Evolutionary conservation across 192 early-diverging fungal genomes (phyloP).

Genomic region (Rhizophagus prolifer): DNA sequence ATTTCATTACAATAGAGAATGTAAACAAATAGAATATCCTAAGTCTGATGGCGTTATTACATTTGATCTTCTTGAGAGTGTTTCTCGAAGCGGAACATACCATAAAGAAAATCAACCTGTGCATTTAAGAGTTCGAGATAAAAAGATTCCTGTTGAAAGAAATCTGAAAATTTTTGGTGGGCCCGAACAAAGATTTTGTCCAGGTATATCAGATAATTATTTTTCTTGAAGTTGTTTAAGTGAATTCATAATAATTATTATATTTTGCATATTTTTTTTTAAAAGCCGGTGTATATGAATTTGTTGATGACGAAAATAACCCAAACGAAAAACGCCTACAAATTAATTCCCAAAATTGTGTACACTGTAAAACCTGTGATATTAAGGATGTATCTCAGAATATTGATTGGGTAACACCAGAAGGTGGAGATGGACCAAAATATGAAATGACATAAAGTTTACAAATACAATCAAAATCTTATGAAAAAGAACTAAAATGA

Average conservation of each 20-base stretch:
- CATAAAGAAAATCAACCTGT: slow-evolving; percentile 95
- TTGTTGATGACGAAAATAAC: slow-evolving; percentile 88
- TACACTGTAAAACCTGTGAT: slow-evolving; percentile 99
- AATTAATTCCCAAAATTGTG: slow-evolving; percentile 97
- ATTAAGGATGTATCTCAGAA: slow-evolving; percentile 99
- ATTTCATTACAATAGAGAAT: slow-evolving; percentile 41
- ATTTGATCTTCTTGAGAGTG: slow-evolving; percentile 94
- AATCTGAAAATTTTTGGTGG: slow-evolving; percentile 90
- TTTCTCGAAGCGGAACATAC: slow-evolving; percentile 89
- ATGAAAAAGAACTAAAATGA: too few relatives aligned
- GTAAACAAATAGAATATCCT: slow-evolving; percentile 89
- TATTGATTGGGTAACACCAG: slow-evolving; percentile 96
- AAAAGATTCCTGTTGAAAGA: slow-evolving; percentile 70
- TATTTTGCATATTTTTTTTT: background rate
- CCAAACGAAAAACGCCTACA: slow-evolving; percentile 90
- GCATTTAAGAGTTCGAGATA: slow-evolving; percentile 82
- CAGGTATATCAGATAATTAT: slow-evolving; percentile 52
- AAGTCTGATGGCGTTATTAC: slow-evolving; percentile 94
- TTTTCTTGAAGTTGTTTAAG: background rate
- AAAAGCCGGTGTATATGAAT: slow-evolving; percentile 93
- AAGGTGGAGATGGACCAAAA: slow-evolving; percentile 46
- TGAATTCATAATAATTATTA: slow-evolving; percentile 10
- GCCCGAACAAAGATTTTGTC: slow-evolving; percentile 95
- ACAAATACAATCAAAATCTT: background rate
- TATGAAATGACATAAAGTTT: slow-evolving; percentile 36